Percentiles rank a stretch among this genome's conserved stretches.
phyloP scores from a whole-genome alignment of 179 eudicot species.

The Camellia oleifera region DNA sequence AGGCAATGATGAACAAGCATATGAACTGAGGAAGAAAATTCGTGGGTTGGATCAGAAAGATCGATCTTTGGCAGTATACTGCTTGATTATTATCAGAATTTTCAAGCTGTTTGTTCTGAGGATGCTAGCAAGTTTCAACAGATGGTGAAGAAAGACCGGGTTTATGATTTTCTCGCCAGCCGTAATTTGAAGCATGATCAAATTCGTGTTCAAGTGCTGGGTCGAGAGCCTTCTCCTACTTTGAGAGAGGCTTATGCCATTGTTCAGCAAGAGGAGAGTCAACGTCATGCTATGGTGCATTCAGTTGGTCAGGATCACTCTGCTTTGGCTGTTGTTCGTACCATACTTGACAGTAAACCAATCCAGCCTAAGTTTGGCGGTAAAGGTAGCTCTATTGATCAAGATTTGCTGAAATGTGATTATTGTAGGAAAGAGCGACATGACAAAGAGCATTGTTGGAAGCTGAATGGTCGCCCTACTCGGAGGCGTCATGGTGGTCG shows the following conservation, averaged over 20 bases:
- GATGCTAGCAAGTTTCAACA: background rate
- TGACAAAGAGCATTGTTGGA: background rate
- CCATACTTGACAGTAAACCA: background rate
- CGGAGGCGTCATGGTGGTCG: background rate
- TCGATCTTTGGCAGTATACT: background rate
- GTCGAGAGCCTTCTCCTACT: background rate
- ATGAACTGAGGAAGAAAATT: background rate
- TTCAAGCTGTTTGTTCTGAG: background rate
- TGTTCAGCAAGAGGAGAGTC: background rate
- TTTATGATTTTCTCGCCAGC: constrained; percentile 8
- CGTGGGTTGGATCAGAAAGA: background rate
- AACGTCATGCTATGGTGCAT: background rate
- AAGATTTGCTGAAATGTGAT: background rate
- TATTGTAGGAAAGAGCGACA: background rate
- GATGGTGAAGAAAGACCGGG: background rate
- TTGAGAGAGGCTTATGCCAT: background rate
- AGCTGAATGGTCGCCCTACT: background rate
- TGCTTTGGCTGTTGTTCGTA: background rate
- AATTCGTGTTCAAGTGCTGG: background rate
- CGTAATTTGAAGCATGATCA: background rate
- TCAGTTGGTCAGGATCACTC: background rate
- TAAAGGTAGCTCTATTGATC: background rate
- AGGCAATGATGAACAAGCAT: background rate
- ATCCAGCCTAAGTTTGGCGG: background rate
- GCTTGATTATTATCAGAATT: constrained; percentile 1